These are phyloP conservation scores for Smallanthus sonchifolius DNA, from an alignment of 129 eudicot species.

Conservation along the genomic window DNA sequence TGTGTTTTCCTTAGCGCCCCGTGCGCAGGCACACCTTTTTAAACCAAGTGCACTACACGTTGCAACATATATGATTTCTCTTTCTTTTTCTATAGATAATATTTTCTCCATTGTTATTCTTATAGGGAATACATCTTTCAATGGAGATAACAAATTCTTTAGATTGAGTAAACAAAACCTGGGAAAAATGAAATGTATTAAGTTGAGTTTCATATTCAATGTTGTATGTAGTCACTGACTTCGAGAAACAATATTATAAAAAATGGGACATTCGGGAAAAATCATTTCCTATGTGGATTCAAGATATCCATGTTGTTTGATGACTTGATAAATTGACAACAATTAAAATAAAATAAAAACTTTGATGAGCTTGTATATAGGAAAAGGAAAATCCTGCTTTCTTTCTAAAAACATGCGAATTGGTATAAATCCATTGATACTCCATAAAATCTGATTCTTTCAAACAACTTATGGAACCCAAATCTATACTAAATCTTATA, in stretches of 20 bases:
- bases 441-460: background rate
- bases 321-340: background rate
- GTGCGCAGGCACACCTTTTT: too few relatives aligned
- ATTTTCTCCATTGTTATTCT: too few relatives aligned
- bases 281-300: background rate
- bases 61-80: background rate
- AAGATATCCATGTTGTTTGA: background rate
- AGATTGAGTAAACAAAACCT: background rate
- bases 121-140: background rate
- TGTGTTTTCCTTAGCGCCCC: too few relatives aligned
- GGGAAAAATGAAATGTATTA: background rate
- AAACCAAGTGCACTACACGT: background rate
- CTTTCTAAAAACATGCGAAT: background rate
- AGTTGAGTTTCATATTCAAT: background rate
- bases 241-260: background rate
- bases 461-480: slow-evolving; percentile 4
- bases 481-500: background rate
- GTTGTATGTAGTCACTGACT: background rate
- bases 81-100: too few relatives aligned
- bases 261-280: background rate
- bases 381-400: background rate
- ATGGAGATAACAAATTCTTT: background rate
- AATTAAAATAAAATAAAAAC: background rate
- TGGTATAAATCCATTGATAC: background rate
- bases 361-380: background rate